Evolutionary conservation across 179 eudicot species (phyloP).

Genomic region (Dionaea muscipula): DNA sequence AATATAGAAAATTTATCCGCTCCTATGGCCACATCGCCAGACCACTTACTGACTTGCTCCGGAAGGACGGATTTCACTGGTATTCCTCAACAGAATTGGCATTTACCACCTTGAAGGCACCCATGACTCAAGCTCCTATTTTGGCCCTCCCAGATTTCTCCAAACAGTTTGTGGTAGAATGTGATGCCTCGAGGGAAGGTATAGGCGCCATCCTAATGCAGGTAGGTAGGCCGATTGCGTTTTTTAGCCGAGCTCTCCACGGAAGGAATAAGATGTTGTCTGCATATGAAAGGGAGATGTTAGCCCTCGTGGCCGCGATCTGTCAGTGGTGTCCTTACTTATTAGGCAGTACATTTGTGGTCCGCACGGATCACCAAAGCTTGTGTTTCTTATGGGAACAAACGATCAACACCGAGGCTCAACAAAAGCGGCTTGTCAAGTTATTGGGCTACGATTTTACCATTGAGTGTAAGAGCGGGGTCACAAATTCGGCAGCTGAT

Average conservation of each 20-base stretch:
- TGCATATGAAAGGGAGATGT: conserved; percentile 6
- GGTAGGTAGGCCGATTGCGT: background rate
- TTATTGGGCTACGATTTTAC: too few species aligned
- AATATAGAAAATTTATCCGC: too few species aligned
- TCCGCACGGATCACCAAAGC: conserved; percentile 8
- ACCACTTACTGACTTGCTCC: conserved; percentile 1
- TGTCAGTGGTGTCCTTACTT: conserved; percentile 9
- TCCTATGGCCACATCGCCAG: background rate
- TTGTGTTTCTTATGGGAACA: too few species aligned
- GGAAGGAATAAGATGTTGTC: background rate
- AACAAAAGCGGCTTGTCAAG: too few species aligned
- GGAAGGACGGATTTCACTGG: conserved; percentile 1
- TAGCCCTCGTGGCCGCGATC: conserved; percentile 1
- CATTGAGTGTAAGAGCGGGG: too few species aligned
- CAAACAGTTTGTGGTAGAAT: background rate
- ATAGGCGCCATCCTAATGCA: conserved; percentile 4
- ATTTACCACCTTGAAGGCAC: background rate
- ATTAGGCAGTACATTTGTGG: background rate
- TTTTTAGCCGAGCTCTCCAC: background rate
- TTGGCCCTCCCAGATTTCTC: conserved; percentile 1
- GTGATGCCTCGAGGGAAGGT: background rate
- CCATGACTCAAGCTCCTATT: background rate
- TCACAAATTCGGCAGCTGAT: too few species aligned
- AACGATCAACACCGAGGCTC: too few species aligned
- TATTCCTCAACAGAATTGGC: background rate